Evolutionary conservation across 192 early-diverging fungal species (phyloP).

Genomic region (Fimicolochytrium jonesii): DNA sequence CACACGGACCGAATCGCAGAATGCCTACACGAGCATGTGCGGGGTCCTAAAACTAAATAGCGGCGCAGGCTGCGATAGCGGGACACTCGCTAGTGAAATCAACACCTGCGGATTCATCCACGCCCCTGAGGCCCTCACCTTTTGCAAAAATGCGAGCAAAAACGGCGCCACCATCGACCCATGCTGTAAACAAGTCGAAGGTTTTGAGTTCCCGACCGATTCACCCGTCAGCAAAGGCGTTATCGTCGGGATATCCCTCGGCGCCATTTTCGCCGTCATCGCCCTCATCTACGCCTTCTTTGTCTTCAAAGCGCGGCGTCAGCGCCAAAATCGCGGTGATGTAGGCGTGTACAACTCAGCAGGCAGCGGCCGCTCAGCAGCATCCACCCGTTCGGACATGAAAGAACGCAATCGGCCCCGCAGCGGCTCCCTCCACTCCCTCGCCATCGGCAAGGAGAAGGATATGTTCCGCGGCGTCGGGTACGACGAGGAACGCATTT

Average conservation of each 20-base stretch:
- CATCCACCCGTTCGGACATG: background rate
- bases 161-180: background rate
- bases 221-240: background rate
- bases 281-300: background rate
- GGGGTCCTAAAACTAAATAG: background rate
- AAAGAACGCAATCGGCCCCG: background rate
- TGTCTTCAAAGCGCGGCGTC: background rate
- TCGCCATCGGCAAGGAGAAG: background rate
- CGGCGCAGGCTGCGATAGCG: constrained; percentile 3
- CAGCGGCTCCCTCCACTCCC: background rate
- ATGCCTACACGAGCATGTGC: background rate
- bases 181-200: background rate
- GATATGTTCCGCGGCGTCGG: too few species aligned
- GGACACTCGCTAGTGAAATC: constrained; percentile 1
- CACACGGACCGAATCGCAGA: background rate
- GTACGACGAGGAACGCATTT: too few species aligned
- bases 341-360: too few species aligned
- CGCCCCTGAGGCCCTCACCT: background rate
- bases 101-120: constrained; percentile 16
- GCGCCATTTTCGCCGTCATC: background rate
- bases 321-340: background rate
- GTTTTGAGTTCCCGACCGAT: background rate
- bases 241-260: background rate
- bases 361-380: background rate
- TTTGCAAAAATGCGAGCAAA: too few species aligned